These are phyloP conservation scores for Cladosporium colombiae DNA, from an alignment of 2,329 filamentous ascomycete species.

Conservation along the genomic window DNA sequence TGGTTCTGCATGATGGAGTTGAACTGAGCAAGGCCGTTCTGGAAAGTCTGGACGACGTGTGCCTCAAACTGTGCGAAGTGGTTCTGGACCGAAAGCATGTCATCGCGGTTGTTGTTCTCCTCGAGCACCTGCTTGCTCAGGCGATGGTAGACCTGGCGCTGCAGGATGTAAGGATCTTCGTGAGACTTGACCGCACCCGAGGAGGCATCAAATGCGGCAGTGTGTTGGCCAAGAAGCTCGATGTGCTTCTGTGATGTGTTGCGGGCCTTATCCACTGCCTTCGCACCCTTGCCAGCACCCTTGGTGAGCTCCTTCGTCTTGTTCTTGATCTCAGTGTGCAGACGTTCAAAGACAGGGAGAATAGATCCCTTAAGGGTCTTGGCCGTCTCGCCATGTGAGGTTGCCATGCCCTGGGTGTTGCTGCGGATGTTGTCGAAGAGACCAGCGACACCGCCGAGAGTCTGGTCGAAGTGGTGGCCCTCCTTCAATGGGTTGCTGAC, in stretches of 20 bases:
- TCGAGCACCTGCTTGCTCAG: constrained; percentile 88
- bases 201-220: constrained; percentile 75
- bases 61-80: constrained; percentile 86
- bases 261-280: constrained; percentile 88
- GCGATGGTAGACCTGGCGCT: constrained; percentile 77
- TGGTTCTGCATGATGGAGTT: constrained; percentile 78
- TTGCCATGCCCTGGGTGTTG: constrained; percentile 89
- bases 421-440: constrained; percentile 92
- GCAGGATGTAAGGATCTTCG: constrained; percentile 86
- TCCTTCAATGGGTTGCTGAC: constrained; percentile 84
- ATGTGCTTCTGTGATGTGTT: constrained; percentile 91
- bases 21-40: constrained; percentile 80
- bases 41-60: constrained; percentile 79
- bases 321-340: constrained; percentile 95
- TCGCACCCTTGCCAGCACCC: constrained; percentile 80
- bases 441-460: constrained; percentile 80
- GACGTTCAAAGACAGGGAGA: constrained; percentile 81
- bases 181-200: constrained; percentile 68
- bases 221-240: constrained; percentile 84
- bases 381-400: constrained; percentile 86
- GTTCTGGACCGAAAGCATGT: constrained; percentile 87
- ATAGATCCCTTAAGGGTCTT: constrained; percentile 85
- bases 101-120: constrained; percentile 94
- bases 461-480: constrained; percentile 90
- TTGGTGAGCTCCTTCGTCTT: constrained; percentile 86